Percentiles rank a stretch among this genome's conserved stretches.
These are phyloP conservation scores for Aphelidium insulamus DNA, from an alignment of 371 early-diverging fungal genomes.

Conservation along the genomic window DNA sequence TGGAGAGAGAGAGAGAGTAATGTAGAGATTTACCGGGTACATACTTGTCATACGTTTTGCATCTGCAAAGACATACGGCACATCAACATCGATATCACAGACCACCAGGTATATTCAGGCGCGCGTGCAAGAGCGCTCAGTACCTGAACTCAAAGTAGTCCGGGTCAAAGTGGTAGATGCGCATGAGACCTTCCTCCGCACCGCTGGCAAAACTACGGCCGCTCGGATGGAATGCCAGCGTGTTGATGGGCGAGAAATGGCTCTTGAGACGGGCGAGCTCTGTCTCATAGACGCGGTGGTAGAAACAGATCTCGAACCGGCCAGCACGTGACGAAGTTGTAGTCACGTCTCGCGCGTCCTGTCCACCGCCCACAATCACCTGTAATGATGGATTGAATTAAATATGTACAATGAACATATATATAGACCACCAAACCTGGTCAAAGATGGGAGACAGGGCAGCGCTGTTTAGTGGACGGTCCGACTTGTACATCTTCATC, in stretches of 20 bases:
- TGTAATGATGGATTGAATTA: conserved; percentile 2
- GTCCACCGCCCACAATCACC: conserved; percentile 40
- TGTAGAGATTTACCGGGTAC: too few relatives aligned
- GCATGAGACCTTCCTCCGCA: conserved; percentile 95
- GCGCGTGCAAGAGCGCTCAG: too few relatives aligned
- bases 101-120: too few relatives aligned
- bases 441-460: conserved; percentile 64
- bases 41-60: too few relatives aligned
- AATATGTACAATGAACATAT: neutral
- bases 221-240: conserved; percentile 87
- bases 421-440: conserved; percentile 18
- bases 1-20: too few relatives aligned
- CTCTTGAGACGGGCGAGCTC: conserved; percentile 95
- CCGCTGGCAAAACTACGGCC: conserved; percentile 86
- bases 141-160: conserved; percentile 88
- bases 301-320: conserved; percentile 97
- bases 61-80: too few relatives aligned
- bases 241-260: conserved; percentile 99
- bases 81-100: too few relatives aligned
- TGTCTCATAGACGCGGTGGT: conserved; percentile 88
- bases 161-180: conserved; percentile 85
- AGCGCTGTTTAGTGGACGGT: conserved; percentile 93
- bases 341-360: conserved; percentile 86
- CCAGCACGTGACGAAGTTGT: conserved; percentile 83
- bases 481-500: conserved; percentile 68